phyloP scores from a whole-genome alignment of 768 basidiomycete genomes.

The Phanerodontia chrysosporium region DNA sequence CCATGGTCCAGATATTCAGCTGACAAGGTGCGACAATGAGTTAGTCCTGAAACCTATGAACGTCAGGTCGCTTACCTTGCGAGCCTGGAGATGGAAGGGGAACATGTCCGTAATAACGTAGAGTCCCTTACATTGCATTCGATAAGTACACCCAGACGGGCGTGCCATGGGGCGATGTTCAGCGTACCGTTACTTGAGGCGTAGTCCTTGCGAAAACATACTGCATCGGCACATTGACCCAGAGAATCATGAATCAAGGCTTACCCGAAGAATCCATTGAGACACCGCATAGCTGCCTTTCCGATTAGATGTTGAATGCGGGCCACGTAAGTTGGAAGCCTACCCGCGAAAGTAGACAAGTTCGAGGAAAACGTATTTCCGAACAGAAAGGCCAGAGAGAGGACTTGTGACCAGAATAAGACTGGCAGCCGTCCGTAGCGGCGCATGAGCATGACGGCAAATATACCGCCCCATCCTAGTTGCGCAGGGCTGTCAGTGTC shows the following conservation, averaged over 20 bases:
- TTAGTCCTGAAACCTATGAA: not conserved
- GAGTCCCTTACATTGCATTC: constrained; percentile 38
- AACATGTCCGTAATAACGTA: constrained; percentile 61
- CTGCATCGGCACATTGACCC: not conserved
- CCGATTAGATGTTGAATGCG: no score
- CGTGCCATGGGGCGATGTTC: no score
- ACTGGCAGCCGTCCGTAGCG: constrained; percentile 64
- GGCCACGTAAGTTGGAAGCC: no score
- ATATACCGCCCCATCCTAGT: constrained; percentile 54
- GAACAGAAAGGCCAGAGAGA: constrained; percentile 53
- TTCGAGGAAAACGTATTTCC: constrained; percentile 56
- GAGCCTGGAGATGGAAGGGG: constrained; percentile 66
- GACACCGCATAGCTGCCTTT: constrained; percentile 49
- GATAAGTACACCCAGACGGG: no score
- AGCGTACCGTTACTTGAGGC: constrained; percentile 52
- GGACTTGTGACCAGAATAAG: constrained; percentile 67
- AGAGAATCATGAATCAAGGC: constrained; percentile 6
- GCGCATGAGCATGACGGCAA: constrained; percentile 59
- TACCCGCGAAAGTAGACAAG: constrained; percentile 53
- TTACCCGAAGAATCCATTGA: constrained; percentile 55
- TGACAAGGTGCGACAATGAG: constrained; percentile 18
- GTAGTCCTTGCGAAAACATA: constrained; percentile 33
- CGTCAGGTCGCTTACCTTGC: constrained; percentile 45
- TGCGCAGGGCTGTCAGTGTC: not conserved
- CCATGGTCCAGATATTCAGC: constrained; percentile 73